phyloP scores from a whole-genome alignment of 2,329 filamentous ascomycete genomes.

The Didymella sp. region DNA sequence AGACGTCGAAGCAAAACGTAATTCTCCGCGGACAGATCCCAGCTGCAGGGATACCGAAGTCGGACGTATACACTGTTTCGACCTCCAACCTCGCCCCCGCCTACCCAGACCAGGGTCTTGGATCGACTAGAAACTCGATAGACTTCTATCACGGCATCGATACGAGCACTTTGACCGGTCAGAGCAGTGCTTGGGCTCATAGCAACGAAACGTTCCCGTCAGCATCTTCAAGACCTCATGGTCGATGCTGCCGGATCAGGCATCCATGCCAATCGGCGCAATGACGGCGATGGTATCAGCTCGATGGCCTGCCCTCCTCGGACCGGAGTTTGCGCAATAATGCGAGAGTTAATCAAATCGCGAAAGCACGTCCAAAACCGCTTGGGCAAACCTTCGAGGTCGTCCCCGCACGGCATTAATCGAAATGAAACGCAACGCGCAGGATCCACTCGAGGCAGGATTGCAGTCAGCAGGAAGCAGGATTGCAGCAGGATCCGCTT shows the following conservation, averaged over 20 bases:
- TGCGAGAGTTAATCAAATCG: slow-evolving; percentile 7
- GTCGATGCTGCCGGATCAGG: slow-evolving; percentile 6
- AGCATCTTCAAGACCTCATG: neutral
- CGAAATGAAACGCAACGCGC: slow-evolving; percentile 20
- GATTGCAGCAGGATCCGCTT: slow-evolving; percentile 18
- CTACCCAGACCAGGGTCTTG: slow-evolving; percentile 11
- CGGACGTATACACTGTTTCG: slow-evolving; percentile 11
- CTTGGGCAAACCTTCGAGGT: slow-evolving; percentile 10
- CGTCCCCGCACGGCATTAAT: slow-evolving; percentile 19
- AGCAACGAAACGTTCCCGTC: neutral
- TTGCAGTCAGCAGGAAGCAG: slow-evolving; percentile 13
- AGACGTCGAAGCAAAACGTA: slow-evolving; percentile 9
- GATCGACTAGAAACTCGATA: neutral
- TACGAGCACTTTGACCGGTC: slow-evolving; percentile 8
- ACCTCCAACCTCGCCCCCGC: slow-evolving; percentile 12
- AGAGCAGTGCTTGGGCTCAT: slow-evolving; percentile 5
- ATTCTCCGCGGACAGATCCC: slow-evolving; percentile 16
- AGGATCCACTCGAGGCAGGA: slow-evolving; percentile 15
- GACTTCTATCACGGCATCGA: slow-evolving; percentile 1
- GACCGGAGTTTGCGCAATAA: slow-evolving; percentile 1
- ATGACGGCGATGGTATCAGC: slow-evolving; percentile 6
- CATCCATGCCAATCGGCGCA: slow-evolving; percentile 5
- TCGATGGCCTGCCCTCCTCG: neutral
- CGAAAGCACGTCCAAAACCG: slow-evolving; percentile 5
- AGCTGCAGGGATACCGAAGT: slow-evolving; percentile 13